These are phyloP conservation scores for Colletotrichum orchidophilum DNA, from an alignment of 2,329 filamentous ascomycete genomes.

Conservation along the genomic window DNA sequence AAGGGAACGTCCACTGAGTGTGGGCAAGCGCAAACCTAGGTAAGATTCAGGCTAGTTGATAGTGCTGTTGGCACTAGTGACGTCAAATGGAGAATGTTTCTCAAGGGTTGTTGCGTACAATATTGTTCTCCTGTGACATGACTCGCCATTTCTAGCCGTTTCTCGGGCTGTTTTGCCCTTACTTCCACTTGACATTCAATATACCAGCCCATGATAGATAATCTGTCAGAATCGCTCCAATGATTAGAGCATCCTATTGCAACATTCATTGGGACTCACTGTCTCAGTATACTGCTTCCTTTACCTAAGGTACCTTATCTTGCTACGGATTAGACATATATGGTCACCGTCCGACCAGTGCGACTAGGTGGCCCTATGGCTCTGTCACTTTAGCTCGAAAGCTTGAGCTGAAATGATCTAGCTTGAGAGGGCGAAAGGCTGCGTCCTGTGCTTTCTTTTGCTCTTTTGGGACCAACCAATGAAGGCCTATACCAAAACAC, in stretches of 20 bases:
- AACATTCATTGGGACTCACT: too few relatives aligned
- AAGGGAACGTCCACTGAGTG: background rate
- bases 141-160: background rate
- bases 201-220: too few relatives aligned
- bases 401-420: background rate
- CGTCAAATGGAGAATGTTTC: background rate
- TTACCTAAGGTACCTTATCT: too few relatives aligned
- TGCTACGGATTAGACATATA: too few relatives aligned
- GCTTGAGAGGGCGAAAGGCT: background rate
- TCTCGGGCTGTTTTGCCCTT: background rate
- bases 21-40: background rate
- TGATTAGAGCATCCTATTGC: background rate
- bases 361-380: too few relatives aligned
- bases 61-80: conserved; percentile 3
- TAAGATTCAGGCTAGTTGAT: background rate
- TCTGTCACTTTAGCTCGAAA: too few relatives aligned
- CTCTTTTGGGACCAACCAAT: background rate
- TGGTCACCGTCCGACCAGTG: too few relatives aligned
- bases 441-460: background rate
- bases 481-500: background rate
- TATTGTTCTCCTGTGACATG: background rate
- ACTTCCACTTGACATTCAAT: background rate
- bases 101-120: background rate
- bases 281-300: too few relatives aligned
- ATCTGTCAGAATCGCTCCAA: too few relatives aligned